Base-by-base conservation (phyloP, 371 early-diverging fungal species). In the Rhizopus microsporus region DNA sequence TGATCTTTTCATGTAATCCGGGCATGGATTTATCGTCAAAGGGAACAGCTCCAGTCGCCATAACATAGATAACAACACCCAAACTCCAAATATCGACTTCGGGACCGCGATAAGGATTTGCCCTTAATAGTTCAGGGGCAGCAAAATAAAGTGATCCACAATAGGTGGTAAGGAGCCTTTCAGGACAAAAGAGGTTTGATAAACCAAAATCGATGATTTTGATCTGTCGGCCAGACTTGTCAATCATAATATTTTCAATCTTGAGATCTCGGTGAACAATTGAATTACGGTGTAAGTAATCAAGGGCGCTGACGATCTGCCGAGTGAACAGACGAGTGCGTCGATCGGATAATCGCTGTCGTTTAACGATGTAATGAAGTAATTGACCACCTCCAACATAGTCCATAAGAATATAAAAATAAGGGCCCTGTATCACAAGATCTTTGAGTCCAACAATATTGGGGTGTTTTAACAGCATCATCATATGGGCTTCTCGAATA, bases 261-360 rank as follows among this genome's bases (percentile, higher is more conserved):
- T 98, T 98, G 46, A 98, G 78, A 72, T 98, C 98, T 71, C 99
- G 82, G 65, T 99, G 99, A 1, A 96, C 98, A 46, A 99, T 93
- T 9, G 91, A 91, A 73, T 99, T 97, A 56, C 84, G 82, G 60
- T 99, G 99, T 71, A 94, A 89, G 64, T 97, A 97, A 63, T 94
- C 94, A 68, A 72, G 53, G 7, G 99, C 99, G 16, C 92, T 91
- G 0, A 93, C 78, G 23, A 99, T 91, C 69, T 98, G 97, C 23
- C 94, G 83, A 43, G 98, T 89, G 71, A 96, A 94, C 59, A 84
- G 82, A 37, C 95, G 82, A 3, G 98, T 96, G 34, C 88, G 82
- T 67, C 86, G 84, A 67, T 99, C 99, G 34, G 88, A 86, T 30
- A 99, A 77, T 34, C 87, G 84, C 12, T 96, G 95, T 58, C 93